Conservation (phyloP, 176 grass and related monocot species). For the Themeda triandra region DNA sequence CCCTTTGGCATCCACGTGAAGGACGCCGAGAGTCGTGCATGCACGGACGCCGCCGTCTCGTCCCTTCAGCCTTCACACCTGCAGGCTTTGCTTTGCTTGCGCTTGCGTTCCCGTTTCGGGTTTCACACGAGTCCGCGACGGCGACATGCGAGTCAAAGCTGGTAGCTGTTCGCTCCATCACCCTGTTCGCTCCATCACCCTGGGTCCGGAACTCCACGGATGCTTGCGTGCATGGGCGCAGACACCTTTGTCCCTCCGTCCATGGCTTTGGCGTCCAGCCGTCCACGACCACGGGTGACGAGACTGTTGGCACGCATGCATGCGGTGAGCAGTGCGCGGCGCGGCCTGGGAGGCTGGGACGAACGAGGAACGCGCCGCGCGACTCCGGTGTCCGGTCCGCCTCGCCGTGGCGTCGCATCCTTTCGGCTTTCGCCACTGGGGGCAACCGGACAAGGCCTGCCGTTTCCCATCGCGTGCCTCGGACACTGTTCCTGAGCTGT, state of each 20-base stretch:
- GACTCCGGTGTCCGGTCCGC: background rate
- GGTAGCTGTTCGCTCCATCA: background rate
- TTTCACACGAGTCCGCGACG: background rate
- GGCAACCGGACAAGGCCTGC: background rate
- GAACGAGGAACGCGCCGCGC: background rate
- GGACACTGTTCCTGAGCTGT: background rate
- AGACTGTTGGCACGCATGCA: background rate
- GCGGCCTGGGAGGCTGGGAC: background rate
- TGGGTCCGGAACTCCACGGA: background rate
- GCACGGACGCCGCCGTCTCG: background rate
- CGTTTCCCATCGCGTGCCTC: slow-evolving; percentile 4
- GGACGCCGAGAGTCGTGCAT: background rate
- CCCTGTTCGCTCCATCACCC: background rate
- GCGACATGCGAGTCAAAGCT: slow-evolving; percentile 10
- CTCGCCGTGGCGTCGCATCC: background rate
- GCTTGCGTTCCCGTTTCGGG: background rate
- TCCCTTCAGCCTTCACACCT: background rate
- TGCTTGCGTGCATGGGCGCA: background rate
- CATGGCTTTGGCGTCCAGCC: background rate
- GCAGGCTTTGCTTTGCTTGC: background rate
- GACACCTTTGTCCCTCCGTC: background rate
- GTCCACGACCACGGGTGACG: background rate
- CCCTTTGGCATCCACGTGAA: background rate
- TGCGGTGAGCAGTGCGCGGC: background rate
- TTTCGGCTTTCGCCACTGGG: background rate